These are phyloP conservation scores for Plantago lanceolata DNA, from an alignment of 305 asterid genomes.

Conservation along the genomic window DNA sequence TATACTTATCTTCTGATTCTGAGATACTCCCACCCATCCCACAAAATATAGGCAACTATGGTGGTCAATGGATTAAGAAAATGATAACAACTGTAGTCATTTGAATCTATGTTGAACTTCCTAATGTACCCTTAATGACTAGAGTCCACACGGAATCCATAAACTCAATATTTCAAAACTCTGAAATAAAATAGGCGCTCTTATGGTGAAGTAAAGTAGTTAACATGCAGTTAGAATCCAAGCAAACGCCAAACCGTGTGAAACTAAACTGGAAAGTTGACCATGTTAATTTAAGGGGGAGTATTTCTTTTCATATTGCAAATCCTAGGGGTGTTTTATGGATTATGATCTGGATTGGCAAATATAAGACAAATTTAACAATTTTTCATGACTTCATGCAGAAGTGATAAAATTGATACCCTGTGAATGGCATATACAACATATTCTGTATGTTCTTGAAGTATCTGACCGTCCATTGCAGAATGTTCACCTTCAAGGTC, in stretches of 20 bases:
- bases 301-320: no score
- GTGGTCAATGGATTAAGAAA: background rate
- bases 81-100: no score
- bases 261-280: no score
- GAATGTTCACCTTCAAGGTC: constrained; percentile 99
- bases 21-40: background rate
- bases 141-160: background rate
- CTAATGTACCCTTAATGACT: background rate
- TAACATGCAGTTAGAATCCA: no score
- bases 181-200: background rate
- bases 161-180: no score
- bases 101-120: background rate
- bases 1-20: background rate
- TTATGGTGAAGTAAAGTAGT: background rate
- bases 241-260: no score
- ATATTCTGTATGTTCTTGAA: constrained; percentile 92
- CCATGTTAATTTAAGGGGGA: no score
- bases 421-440: constrained; percentile 96
- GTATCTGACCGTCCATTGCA: constrained; percentile 97
- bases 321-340: no score
- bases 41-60: no score
- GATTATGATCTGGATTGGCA: no score
- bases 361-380: constrained; percentile 3
- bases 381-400: constrained; percentile 23
- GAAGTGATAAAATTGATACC: constrained; percentile 56